Conservation (phyloP, 306 rosid genomes). For the Hippophae rhamnoides region DNA sequence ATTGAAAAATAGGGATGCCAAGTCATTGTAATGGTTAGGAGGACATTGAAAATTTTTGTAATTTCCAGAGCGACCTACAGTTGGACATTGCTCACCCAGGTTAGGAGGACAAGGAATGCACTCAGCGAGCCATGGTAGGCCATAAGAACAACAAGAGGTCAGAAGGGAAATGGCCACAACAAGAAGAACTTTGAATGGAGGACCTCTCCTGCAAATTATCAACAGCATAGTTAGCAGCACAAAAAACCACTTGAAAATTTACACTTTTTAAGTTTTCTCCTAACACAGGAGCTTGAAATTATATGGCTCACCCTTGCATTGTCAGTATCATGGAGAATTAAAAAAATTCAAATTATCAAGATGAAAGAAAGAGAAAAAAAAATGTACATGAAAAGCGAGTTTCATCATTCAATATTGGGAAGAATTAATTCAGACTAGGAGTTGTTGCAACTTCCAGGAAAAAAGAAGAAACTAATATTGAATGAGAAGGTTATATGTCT, state of each 20-base stretch:
- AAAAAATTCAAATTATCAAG: no score
- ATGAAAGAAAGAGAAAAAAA: no score
- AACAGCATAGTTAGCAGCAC: constrained; percentile 19
- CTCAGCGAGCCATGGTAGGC: constrained; percentile 61
- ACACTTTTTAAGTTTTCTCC: neutral
- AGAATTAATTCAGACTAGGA: no score
- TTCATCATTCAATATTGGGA: no score
- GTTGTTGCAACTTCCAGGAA: no score
- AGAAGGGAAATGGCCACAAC: constrained; percentile 42
- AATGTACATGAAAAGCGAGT: no score
- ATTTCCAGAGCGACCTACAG: constrained; percentile 51
- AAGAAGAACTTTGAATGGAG: constrained; percentile 47
- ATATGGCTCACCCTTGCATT: no score
- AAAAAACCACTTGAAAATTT: neutral
- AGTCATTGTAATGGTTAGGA: constrained; percentile 63
- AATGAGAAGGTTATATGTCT: neutral
- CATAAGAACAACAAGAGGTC: constrained; percentile 56
- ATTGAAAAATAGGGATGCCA: constrained; percentile 64
- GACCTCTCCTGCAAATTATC: constrained; percentile 61
- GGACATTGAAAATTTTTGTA: constrained; percentile 68
- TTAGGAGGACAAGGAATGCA: constrained; percentile 59
- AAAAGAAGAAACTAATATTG: neutral
- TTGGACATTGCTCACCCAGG: constrained; percentile 48
- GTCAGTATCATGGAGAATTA: no score
- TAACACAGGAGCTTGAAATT: neutral